These are phyloP conservation scores for Scutellaria barbata DNA, from an alignment of 257 asterid genomes.

Conservation along the genomic window DNA sequence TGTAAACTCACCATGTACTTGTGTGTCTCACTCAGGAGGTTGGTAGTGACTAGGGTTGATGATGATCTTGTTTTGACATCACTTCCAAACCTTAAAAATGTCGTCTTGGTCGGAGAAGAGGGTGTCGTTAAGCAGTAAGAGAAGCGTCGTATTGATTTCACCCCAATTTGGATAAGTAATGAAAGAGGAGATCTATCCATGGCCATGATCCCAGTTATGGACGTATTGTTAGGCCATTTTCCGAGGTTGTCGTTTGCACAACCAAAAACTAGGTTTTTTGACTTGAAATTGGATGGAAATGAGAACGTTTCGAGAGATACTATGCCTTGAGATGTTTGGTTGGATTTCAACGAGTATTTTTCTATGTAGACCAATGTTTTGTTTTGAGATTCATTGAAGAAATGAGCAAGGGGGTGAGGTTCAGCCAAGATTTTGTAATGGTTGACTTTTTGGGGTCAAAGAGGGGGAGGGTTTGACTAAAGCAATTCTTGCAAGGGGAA, in stretches of 20 bases:
- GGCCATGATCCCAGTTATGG: constrained; percentile 19
- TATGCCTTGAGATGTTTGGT: constrained; percentile 7
- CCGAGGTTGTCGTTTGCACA: constrained; percentile 12
- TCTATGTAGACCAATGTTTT: not conserved
- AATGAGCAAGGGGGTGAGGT: not conserved
- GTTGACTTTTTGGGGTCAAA: constrained; percentile 23
- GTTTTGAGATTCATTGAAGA: constrained; percentile 1
- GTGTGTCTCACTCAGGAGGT: not conserved
- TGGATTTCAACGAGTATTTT: too few relatives aligned
- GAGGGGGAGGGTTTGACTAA: too few relatives aligned
- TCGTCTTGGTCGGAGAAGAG: constrained; percentile 7
- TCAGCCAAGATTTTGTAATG: not conserved
- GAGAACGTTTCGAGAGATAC: not conserved
- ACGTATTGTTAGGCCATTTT: not conserved
- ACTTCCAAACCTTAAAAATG: constrained; percentile 13
- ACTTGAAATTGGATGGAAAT: not conserved
- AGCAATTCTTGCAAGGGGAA: not conserved
- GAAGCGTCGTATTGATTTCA: not conserved
- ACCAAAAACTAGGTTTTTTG: not conserved
- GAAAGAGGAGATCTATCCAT: constrained; percentile 27
- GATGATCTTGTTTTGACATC: not conserved
- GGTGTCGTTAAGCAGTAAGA: constrained; percentile 24
- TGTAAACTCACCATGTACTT: not conserved
- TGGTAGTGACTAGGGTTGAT: not conserved
- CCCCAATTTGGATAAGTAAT: constrained; percentile 7